Conservation (phyloP, 768 basidiomycete species). For the Trametes punicea region DNA sequence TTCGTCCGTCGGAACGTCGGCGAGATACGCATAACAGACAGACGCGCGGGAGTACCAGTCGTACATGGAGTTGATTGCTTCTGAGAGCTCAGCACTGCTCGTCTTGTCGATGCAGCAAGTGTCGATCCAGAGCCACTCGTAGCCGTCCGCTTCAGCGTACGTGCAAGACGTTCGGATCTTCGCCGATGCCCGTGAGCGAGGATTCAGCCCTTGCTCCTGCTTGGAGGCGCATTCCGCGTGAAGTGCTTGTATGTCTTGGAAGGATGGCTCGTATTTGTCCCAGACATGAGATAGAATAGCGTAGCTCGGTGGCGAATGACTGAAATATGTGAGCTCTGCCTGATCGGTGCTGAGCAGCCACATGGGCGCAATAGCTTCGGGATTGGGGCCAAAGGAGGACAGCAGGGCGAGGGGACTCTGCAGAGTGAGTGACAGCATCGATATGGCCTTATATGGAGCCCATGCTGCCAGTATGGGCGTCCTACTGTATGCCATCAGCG, state of each 20-base stretch:
- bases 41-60: slow-evolving; percentile 3
- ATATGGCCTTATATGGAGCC: no score
- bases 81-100: slow-evolving; percentile 9
- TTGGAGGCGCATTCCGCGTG: background rate
- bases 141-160: slow-evolving; percentile 1
- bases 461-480: no score
- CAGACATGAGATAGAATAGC: slow-evolving; percentile 2
- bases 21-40: slow-evolving; percentile 7
- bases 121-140: slow-evolving; percentile 6
- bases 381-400: no score
- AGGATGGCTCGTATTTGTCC: slow-evolving; percentile 1
- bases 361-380: no score
- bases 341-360: slow-evolving; percentile 2
- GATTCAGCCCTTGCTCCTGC: background rate
- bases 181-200: background rate
- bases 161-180: slow-evolving; percentile 5
- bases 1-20: background rate
- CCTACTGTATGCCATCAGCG: no score
- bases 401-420: background rate
- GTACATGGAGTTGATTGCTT: slow-evolving; percentile 10
- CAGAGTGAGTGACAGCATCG: no score
- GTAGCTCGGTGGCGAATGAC: background rate
- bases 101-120: slow-evolving; percentile 9
- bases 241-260: background rate
- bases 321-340: background rate